Conservation (phyloP, 2,329 filamentous ascomycete genomes). For the Ophiostoma himal-ulmi region DNA sequence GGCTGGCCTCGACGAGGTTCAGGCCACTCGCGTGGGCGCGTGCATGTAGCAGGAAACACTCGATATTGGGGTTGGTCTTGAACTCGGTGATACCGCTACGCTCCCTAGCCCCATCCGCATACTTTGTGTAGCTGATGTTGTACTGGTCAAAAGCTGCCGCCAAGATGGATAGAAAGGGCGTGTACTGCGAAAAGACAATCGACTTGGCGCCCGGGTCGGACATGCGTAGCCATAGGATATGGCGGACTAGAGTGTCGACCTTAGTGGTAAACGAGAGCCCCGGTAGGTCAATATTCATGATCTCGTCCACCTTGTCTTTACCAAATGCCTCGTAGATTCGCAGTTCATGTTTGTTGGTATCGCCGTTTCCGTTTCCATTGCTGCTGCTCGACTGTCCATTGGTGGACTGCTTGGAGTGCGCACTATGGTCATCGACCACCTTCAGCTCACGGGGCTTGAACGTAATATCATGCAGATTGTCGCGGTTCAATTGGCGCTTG, state of each 20-base stretch:
- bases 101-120: slow-evolving; percentile 46
- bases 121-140: slow-evolving; percentile 66
- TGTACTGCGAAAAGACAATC: slow-evolving; percentile 83
- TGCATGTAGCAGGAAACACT: slow-evolving; percentile 85
- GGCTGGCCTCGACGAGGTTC: slow-evolving; percentile 86
- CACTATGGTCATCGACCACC: slow-evolving; percentile 43
- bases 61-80: slow-evolving; percentile 63
- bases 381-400: not conserved
- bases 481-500: slow-evolving; percentile 59
- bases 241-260: slow-evolving; percentile 74
- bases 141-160: slow-evolving; percentile 63
- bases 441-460: slow-evolving; percentile 70
- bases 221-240: slow-evolving; percentile 77
- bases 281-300: slow-evolving; percentile 72
- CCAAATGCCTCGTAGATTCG: slow-evolving; percentile 74
- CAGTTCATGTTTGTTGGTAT: slow-evolving; percentile 17
- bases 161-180: slow-evolving; percentile 71
- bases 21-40: slow-evolving; percentile 82
- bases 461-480: slow-evolving; percentile 78
- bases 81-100: slow-evolving; percentile 67
- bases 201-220: slow-evolving; percentile 83
- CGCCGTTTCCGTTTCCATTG: slow-evolving; percentile 3
- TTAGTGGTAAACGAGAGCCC: slow-evolving; percentile 79
- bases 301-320: slow-evolving; percentile 64
- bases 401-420: slow-evolving; percentile 11